Evolutionary conservation across 2,329 filamentous ascomycete species (phyloP), one percentile per base, ranked within the genome.

Genomic region (Talaromyces rugulosus): DNA sequence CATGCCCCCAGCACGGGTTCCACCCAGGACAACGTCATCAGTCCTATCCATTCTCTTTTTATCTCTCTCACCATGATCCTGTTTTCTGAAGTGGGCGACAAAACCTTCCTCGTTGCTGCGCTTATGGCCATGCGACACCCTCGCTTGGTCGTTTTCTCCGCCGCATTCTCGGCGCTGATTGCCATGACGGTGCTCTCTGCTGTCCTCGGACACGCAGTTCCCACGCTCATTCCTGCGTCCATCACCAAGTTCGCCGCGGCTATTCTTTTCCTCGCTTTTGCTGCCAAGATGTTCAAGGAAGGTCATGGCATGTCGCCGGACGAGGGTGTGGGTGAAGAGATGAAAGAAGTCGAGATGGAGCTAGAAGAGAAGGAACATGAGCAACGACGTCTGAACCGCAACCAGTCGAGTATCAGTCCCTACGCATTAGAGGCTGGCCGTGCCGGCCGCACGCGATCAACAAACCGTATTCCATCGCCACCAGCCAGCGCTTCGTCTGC

Each of bases 61-160:
- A 87, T 98, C 34, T 96, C 95, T 16, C 87, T 97, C 63, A 94
- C 93, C 62, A 99, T 98, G 95, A 99, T 99, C 70, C 81, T 98
- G 65, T 89, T 98, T 69, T 97, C 94, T 54, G 95, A 99, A 75
- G 87, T 99, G 70, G 95, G 95, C 66, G 95, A 99, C 85, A 99
- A 99, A 80, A 99, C 95, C 0, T 99, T 99, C 81, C 84, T 99
- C 51, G 92, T 99, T 27, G 95, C 95, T 6, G 94, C 93, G 7
- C 85, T 99, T 18, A 99, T 99, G 95, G 95, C 95, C 12, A 99
- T 99, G 95, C 95, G 96, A 74, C 94, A 99, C 71, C 90, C 95
- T 65, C 89, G 95, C 58, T 81, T 96, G 66, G 85, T 98, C 12
- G 95, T 99, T 64, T 99, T 99, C 78, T 90, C 91, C 1, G 92